Percentiles rank a stretch among this genome's conserved stretches.
Evolutionary conservation across 768 basidiomycete genomes (phyloP).

Genomic region (Hericium rajendrae): DNA sequence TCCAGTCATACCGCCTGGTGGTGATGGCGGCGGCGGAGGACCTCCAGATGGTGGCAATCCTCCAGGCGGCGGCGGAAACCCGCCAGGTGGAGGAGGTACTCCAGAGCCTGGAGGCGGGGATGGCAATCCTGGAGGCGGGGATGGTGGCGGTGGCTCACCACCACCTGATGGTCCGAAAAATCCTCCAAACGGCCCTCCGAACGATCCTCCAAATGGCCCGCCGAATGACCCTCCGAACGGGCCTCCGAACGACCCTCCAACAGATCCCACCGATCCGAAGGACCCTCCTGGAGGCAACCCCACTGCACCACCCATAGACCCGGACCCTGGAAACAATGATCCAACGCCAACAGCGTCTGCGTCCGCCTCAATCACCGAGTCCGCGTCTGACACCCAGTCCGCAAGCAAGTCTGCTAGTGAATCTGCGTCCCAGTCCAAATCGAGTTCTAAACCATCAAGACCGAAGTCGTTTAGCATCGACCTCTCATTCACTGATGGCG

Average conservation of each 20-base stretch:
- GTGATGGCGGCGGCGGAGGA: not conserved
- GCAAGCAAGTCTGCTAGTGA: not conserved
- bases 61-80: too few species aligned
- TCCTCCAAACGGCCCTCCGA: not conserved
- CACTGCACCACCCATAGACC: not conserved
- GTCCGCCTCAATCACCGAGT: not conserved
- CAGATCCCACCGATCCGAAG: too few species aligned
- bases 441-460: not conserved
- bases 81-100: too few species aligned
- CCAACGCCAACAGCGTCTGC: too few species aligned
- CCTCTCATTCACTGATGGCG: not conserved
- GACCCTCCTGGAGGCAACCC: too few species aligned
- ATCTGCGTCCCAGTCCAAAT: not conserved
- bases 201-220: not conserved
- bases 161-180: not conserved
- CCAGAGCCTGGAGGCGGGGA: not conserved
- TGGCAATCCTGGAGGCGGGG: not conserved
- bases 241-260: not conserved
- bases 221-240: not conserved
- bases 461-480: not conserved
- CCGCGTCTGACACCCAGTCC: not conserved
- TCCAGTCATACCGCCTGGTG: too few species aligned
- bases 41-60: too few species aligned
- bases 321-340: not conserved
- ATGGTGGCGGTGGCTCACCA: not conserved